Percentiles rank a stretch among this genome's conserved stretches.
phyloP scores from a whole-genome alignment of 202 grass and related monocot species.

The Panicum virgatum region DNA sequence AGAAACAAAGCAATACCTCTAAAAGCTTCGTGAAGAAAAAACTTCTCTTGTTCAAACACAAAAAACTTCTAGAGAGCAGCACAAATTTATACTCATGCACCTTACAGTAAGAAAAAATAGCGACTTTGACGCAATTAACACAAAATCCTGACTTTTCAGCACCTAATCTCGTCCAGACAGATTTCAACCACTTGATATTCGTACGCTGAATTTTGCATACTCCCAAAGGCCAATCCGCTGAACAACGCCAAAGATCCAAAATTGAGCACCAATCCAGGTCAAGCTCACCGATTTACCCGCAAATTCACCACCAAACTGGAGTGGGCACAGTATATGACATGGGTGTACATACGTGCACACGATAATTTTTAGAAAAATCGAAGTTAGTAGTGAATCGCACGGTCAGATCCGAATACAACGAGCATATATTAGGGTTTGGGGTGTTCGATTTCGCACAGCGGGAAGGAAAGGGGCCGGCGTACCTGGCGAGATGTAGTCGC shows the following conservation, averaged over 20 bases:
- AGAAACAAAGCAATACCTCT: no score
- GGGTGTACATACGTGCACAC: no score
- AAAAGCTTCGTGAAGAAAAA: no score
- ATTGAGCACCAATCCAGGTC: not conserved
- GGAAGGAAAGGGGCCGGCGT: not conserved
- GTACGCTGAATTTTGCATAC: not conserved
- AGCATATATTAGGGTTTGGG: not conserved
- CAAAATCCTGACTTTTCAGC: not conserved
- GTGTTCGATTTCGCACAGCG: not conserved
- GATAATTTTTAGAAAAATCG: not conserved
- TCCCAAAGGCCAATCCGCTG: not conserved
- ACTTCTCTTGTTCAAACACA: no score
- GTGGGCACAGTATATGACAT: no score
- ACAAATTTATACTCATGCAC: not conserved
- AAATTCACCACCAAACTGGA: not conserved
- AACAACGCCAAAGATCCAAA: conserved; percentile 2
- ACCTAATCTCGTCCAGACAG: not conserved
- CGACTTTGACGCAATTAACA: not conserved
- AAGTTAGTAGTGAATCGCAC: not conserved
- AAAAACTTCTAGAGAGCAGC: not conserved
- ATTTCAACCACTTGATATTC: not conserved
- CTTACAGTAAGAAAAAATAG: not conserved
- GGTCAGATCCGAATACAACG: not conserved
- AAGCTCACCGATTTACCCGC: not conserved
- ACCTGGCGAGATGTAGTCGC: not conserved